Conservation (phyloP, 495 filamentous ascomycete genomes). For the Pyronema omphalodes region DNA sequence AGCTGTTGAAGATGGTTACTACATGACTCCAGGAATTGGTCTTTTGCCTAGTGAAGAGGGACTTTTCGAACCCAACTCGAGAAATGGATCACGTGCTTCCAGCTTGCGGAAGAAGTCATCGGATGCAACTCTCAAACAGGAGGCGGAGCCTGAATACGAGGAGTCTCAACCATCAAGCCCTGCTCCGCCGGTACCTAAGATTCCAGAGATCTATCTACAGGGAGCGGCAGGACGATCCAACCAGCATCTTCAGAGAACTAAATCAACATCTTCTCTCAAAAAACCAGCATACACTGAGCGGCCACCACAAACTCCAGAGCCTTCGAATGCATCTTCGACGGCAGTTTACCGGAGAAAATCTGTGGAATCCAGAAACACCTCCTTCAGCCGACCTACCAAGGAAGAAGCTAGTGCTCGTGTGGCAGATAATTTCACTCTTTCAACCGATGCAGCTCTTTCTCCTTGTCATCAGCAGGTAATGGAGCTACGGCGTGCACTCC, state of each 20-base stretch:
- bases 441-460: conserved; percentile 3
- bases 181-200: conserved; percentile 1
- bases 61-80: conserved; percentile 16
- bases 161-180: neutral
- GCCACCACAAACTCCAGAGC: neutral
- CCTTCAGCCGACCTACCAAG: neutral
- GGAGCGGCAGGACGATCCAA: neutral
- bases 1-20: conserved; percentile 3
- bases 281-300: neutral
- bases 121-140: conserved; percentile 2
- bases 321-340: neutral
- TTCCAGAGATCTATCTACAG: conserved; percentile 2
- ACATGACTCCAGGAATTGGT: conserved; percentile 20
- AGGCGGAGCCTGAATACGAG: conserved; percentile 1
- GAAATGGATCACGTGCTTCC: conserved; percentile 5
- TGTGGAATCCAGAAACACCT: neutral
- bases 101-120: conserved; percentile 11
- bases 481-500: neutral
- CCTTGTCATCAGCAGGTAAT: conserved; percentile 1
- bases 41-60: conserved; percentile 18
- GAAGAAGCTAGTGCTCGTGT: neutral
- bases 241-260: neutral
- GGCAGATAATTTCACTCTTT: neutral
- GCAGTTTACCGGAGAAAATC: neutral
- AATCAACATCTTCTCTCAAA: neutral